phyloP scores from a whole-genome alignment of 176 grass and related monocot species.

The Elaeis guineensis region DNA sequence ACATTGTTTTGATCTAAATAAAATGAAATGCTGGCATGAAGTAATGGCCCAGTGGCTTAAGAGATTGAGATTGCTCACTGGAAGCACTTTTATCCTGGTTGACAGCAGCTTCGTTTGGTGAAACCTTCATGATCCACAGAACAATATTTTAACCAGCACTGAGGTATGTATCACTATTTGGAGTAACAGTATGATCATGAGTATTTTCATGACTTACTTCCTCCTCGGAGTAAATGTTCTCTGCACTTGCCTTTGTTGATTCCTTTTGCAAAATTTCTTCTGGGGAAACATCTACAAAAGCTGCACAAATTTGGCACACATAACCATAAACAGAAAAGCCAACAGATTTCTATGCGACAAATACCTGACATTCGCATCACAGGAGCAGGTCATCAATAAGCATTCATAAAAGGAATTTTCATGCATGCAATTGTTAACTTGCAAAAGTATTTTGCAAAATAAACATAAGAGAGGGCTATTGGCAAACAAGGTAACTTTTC shows the following conservation, averaged over 20 bases:
- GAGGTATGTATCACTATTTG: neutral
- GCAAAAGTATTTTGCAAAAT: no score
- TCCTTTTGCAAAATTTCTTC: slow-evolving; percentile 70
- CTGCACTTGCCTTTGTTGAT: slow-evolving; percentile 37
- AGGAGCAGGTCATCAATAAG: no score
- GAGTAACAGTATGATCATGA: neutral
- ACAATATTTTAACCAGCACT: slow-evolving; percentile 7
- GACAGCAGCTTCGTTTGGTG: slow-evolving; percentile 72
- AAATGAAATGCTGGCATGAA: no score
- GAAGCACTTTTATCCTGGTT: slow-evolving; percentile 36
- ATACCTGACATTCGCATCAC: no score
- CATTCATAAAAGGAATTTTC: no score
- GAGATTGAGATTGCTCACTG: slow-evolving; percentile 34
- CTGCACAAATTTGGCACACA: slow-evolving; percentile 36
- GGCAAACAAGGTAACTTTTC: no score
- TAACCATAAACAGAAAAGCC: neutral
- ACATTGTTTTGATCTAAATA: no score
- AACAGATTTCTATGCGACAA: no score
- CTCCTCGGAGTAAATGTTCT: slow-evolving; percentile 36
- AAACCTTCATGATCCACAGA: slow-evolving; percentile 38
- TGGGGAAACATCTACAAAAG: slow-evolving; percentile 91
- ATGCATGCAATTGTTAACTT: no score
- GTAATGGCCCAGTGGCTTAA: slow-evolving; percentile 30
- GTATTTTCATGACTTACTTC: slow-evolving; percentile 10
- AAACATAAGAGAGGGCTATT: no score